Evolutionary conservation across 495 filamentous ascomycete genomes (phyloP).

Genomic region (Xylaria venustula): DNA sequence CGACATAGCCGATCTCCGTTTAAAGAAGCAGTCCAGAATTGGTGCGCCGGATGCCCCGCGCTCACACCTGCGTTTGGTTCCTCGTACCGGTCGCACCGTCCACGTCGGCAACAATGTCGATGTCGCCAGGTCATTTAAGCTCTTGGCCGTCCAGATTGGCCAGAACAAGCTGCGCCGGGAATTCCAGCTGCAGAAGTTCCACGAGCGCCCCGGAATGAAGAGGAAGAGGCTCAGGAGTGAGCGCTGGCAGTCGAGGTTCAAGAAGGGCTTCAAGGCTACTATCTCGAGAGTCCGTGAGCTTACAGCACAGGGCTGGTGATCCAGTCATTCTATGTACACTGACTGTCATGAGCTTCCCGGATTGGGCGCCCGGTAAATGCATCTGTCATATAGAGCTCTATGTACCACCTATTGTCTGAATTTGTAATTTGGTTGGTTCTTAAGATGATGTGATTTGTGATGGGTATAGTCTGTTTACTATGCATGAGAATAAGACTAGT

Average conservation of each 20-base stretch:
- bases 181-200: slow-evolving; percentile 54
- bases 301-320: slow-evolving; percentile 71
- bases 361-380: not conserved
- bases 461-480: not conserved
- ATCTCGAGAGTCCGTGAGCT: slow-evolving; percentile 61
- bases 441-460: not conserved
- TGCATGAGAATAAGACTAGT: not conserved
- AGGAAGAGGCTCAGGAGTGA: slow-evolving; percentile 66
- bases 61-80: slow-evolving; percentile 43
- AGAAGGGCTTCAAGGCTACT: slow-evolving; percentile 59
- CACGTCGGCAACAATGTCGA: slow-evolving; percentile 49
- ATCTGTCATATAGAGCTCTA: slow-evolving; percentile 13
- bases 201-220: slow-evolving; percentile 73
- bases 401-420: slow-evolving; percentile 15
- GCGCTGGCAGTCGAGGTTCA: slow-evolving; percentile 67
- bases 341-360: slow-evolving; percentile 7
- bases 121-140: slow-evolving; percentile 51
- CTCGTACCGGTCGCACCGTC: slow-evolving; percentile 59
- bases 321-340: slow-evolving; percentile 15
- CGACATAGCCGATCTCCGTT: slow-evolving; percentile 22
- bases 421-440: not conserved
- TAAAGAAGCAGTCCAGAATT: slow-evolving; percentile 11
- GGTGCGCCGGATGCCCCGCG: slow-evolving; percentile 9
- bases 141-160: slow-evolving; percentile 42
- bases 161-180: slow-evolving; percentile 55